A percentile compares a stretch with the other conserved stretches of the same genome.
phyloP scores from a whole-genome alignment of 768 basidiomycete genomes.

The Clathrus columnatus region DNA sequence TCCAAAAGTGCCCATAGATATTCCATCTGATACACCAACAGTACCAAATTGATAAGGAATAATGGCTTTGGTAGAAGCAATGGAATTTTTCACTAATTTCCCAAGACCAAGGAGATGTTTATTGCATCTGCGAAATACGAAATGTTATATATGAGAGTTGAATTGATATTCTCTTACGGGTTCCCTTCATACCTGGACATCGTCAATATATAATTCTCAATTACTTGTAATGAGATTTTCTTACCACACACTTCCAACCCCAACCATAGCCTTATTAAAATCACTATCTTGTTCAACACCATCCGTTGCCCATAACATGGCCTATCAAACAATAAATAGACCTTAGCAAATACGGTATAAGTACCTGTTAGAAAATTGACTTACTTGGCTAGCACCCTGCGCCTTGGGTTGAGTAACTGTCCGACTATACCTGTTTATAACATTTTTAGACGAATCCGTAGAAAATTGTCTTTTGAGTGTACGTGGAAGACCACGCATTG shows the following conservation, averaged over 20 bases:
- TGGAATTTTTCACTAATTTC: slow-evolving; percentile 75
- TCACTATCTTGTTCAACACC: slow-evolving; percentile 74
- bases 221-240: slow-evolving; percentile 19
- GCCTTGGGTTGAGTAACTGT: slow-evolving; percentile 84
- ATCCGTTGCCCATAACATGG: slow-evolving; percentile 99
- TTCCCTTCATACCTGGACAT: slow-evolving; percentile 90
- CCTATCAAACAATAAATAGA: slow-evolving; percentile 36
- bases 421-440: slow-evolving; percentile 61
- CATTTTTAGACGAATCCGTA: background rate
- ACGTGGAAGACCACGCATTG: slow-evolving; percentile 1
- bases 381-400: slow-evolving; percentile 90
- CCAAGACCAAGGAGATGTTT: slow-evolving; percentile 86
- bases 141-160: background rate
- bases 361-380: background rate
- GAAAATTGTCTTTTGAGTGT: background rate
- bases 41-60: slow-evolving; percentile 98
- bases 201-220: background rate
- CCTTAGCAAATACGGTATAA: background rate
- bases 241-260: slow-evolving; percentile 93
- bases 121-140: slow-evolving; percentile 64
- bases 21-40: slow-evolving; percentile 95
- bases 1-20: slow-evolving; percentile 93
- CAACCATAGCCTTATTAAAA: slow-evolving; percentile 95
- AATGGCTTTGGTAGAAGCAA: slow-evolving; percentile 49
- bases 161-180: slow-evolving; percentile 57